phyloP scores from a whole-genome alignment of 2,329 filamentous ascomycete species.

The Helotiales sp. region DNA sequence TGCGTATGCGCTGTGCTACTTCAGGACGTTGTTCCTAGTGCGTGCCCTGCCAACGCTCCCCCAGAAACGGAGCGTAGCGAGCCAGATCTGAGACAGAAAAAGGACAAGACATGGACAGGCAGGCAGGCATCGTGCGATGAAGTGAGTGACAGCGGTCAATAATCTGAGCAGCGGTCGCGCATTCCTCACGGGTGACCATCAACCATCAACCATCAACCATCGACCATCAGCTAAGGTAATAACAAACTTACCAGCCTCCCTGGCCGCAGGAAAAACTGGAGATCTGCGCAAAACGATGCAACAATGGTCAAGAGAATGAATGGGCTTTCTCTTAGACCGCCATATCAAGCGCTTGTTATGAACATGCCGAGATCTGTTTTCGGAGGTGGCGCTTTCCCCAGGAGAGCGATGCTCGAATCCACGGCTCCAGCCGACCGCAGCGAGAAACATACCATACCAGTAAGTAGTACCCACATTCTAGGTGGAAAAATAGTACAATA shows the following conservation, averaged over 20 bases:
- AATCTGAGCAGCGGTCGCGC: background rate
- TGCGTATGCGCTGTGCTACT: background rate
- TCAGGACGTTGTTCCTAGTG: background rate
- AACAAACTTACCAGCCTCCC: background rate
- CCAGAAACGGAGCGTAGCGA: background rate
- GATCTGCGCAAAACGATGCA: conserved; percentile 3
- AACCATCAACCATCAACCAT: background rate
- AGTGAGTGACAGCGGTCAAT: too few relatives aligned
- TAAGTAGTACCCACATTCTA: background rate
- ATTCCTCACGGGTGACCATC: background rate
- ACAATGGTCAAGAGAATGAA: background rate
- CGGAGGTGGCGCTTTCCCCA: background rate
- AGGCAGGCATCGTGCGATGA: background rate
- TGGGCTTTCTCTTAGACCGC: background rate
- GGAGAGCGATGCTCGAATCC: background rate
- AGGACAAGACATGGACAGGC: background rate
- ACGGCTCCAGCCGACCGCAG: background rate
- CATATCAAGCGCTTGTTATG: background rate
- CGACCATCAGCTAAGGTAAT: too few relatives aligned
- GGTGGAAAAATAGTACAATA: conserved; percentile 5
- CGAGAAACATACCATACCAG: background rate
- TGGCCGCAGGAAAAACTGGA: background rate
- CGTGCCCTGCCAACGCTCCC: background rate
- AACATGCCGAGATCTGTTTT: conserved; percentile 10
- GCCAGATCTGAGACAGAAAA: background rate